Evolutionary conservation across 164 flowering plant genomes (phyloP).

Genomic region (Umbilicus rupestris): DNA sequence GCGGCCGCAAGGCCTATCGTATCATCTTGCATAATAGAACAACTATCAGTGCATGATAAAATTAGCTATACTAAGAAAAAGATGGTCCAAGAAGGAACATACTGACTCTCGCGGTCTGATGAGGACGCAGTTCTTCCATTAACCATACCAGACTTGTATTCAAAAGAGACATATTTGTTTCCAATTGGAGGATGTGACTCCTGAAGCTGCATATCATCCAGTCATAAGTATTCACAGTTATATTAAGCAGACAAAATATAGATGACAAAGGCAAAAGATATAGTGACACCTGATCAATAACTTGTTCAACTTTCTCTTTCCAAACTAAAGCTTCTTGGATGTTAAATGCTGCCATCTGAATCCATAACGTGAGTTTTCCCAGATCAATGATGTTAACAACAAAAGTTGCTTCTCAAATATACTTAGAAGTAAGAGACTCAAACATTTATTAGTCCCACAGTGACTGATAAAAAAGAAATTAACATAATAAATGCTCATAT

Average conservation of each 20-base stretch:
- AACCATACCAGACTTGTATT: conserved; percentile 74
- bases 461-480: background rate
- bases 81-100: conserved; percentile 27
- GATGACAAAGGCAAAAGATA: background rate
- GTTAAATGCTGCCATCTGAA: conserved; percentile 98
- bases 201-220: conserved; percentile 56
- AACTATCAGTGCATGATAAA: too few relatives aligned
- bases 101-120: conserved; percentile 97
- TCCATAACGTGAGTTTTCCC: conserved; percentile 7
- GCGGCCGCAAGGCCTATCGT: background rate
- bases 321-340: conserved; percentile 92
- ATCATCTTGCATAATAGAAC: background rate
- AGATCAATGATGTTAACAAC: background rate
- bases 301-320: conserved; percentile 91
- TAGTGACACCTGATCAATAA: conserved; percentile 75
- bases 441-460: too few relatives aligned
- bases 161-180: conserved; percentile 72
- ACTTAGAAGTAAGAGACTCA: background rate
- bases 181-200: conserved; percentile 61
- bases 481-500: background rate
- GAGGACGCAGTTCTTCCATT: conserved; percentile 75
- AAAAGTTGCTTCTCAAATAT: background rate
- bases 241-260: background rate
- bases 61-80: too few relatives aligned
- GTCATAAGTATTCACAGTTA: background rate